phyloP scores from a whole-genome alignment of 2,329 filamentous ascomycete species.

The Zasmidium cellare region DNA sequence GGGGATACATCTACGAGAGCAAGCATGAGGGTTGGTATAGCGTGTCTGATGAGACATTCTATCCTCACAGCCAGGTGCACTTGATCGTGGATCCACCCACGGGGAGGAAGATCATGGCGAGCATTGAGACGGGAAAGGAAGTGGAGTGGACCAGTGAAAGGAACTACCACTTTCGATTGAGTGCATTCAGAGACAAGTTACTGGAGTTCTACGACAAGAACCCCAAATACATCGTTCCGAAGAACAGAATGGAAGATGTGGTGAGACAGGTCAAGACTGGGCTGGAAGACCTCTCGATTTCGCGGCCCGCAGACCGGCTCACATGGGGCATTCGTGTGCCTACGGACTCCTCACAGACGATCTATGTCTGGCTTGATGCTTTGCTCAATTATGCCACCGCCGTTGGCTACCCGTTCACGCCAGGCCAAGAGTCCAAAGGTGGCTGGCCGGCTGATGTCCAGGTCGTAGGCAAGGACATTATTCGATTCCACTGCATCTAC shows the following conservation, averaged over 20 bases:
- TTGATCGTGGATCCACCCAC: slow-evolving; percentile 75
- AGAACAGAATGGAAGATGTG: slow-evolving; percentile 73
- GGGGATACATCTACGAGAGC: slow-evolving; percentile 22
- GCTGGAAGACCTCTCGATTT: slow-evolving; percentile 85
- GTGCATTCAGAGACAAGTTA: slow-evolving; percentile 74
- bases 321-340: slow-evolving; percentile 90
- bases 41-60: slow-evolving; percentile 95
- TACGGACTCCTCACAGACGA: slow-evolving; percentile 79
- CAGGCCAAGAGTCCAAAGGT: slow-evolving; percentile 60
- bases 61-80: slow-evolving; percentile 74
- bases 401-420: slow-evolving; percentile 79
- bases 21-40: slow-evolving; percentile 83
- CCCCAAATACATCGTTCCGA: slow-evolving; percentile 74
- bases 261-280: slow-evolving; percentile 73
- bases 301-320: slow-evolving; percentile 73
- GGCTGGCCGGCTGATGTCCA: slow-evolving; percentile 93
- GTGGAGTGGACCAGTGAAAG: slow-evolving; percentile 93
- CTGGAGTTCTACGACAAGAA: slow-evolving; percentile 78
- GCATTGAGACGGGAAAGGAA: slow-evolving; percentile 80
- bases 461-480: slow-evolving; percentile 93
- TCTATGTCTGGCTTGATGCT: slow-evolving; percentile 98
- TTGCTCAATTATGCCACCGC: slow-evolving; percentile 91
- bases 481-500: slow-evolving; percentile 95
- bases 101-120: slow-evolving; percentile 75
- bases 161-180: slow-evolving; percentile 94